Evolutionary conservation across 2,329 filamentous ascomycete genomes (phyloP).

Genomic region (Shiraia sp.): DNA sequence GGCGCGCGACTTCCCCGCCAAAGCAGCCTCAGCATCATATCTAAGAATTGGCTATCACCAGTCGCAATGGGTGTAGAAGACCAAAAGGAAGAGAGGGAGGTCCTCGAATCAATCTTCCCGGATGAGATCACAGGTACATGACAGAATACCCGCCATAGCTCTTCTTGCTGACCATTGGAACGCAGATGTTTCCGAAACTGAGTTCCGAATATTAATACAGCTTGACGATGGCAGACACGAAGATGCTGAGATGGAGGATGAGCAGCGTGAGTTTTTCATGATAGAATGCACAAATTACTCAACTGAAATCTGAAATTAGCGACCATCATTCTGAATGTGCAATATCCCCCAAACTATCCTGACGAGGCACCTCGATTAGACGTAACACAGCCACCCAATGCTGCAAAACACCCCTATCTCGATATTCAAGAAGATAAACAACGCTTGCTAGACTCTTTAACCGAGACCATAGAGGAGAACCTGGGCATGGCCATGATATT

Average conservation of each 20-base stretch:
- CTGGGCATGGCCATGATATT: constrained; percentile 98
- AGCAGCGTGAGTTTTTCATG: constrained; percentile 49
- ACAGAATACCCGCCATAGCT: neutral
- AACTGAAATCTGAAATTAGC: constrained; percentile 45
- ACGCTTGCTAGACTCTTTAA: constrained; percentile 69
- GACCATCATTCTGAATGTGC: constrained; percentile 78
- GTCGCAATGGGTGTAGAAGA: constrained; percentile 68
- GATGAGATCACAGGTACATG: constrained; percentile 86
- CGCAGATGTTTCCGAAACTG: constrained; percentile 83
- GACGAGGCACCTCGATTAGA: constrained; percentile 84
- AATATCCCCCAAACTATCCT: constrained; percentile 88
- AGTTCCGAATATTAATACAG: constrained; percentile 84
- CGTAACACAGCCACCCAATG: constrained; percentile 73
- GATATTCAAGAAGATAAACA: constrained; percentile 80
- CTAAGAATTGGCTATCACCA: constrained; percentile 3
- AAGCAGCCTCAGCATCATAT: constrained; percentile 20
- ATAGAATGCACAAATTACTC: neutral
- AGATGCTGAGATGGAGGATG: constrained; percentile 62
- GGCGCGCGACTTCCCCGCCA: constrained; percentile 22
- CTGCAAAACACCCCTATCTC: constrained; percentile 71
- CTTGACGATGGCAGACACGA: constrained; percentile 67
- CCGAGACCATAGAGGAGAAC: constrained; percentile 84
- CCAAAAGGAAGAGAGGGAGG: constrained; percentile 92
- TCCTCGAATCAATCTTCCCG: constrained; percentile 96
- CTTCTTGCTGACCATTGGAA: constrained; percentile 17